Conservation (phyloP, 257 asterid species). For the Craterostigma plantagineum region DNA sequence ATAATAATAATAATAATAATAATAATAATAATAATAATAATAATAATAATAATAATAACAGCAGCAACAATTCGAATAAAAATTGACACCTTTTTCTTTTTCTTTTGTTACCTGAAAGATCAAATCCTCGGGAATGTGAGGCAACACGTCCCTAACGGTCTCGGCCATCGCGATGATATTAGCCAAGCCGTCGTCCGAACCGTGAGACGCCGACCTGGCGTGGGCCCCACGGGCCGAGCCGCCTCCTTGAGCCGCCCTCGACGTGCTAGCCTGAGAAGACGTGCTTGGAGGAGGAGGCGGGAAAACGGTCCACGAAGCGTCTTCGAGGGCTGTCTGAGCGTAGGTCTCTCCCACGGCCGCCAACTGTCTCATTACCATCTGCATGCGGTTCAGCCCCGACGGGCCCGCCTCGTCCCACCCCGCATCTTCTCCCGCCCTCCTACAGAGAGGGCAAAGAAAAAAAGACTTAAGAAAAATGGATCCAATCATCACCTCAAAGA, state of each 20-base stretch:
- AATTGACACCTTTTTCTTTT: no score
- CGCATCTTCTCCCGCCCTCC: no score
- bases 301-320: conserved; percentile 59
- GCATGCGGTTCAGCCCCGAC: conserved; percentile 62
- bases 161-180: conserved; percentile 53
- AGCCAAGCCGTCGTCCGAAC: conserved; percentile 27
- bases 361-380: conserved; percentile 84
- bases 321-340: conserved; percentile 63
- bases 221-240: conserved; percentile 9
- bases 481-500: no score
- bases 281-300: conserved; percentile 45
- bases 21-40: no score
- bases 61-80: no score
- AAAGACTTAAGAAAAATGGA: no score
- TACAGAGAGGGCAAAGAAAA: no score
- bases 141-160: conserved; percentile 69
- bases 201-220: conserved; percentile 25
- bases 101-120: conserved; percentile 56
- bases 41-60: no score
- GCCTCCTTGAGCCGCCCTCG: no score
- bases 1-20: no score
- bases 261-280: conserved; percentile 42
- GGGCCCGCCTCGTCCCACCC: conserved; percentile 72
- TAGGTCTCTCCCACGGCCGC: conserved; percentile 85
- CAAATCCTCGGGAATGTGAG: conserved; percentile 61